Evolutionary conservation across 306 rosid genomes (phyloP).

Genomic region (Ormosia emarginata): DNA sequence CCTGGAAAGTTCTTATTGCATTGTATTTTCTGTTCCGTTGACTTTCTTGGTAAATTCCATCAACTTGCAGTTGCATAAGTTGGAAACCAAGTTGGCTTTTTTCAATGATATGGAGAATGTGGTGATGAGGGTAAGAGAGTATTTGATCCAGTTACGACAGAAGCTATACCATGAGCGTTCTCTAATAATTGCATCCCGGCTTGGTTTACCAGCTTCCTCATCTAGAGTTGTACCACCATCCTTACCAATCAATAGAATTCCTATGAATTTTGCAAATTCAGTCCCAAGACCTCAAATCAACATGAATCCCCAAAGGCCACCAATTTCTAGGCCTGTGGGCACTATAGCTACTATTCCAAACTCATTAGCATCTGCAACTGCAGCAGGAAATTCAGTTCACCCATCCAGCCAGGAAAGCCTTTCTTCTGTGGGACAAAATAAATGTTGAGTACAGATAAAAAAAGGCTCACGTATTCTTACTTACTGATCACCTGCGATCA

Average conservation of each 20-base stretch:
- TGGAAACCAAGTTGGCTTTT: conserved; percentile 68
- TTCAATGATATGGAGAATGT: conserved; percentile 68
- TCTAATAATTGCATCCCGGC: conserved; percentile 64
- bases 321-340: conserved; percentile 49
- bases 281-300: conserved; percentile 53
- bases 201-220: conserved; percentile 56
- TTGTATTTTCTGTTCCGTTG: neutral
- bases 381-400: conserved; percentile 42
- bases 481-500: neutral
- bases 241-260: conserved; percentile 47
- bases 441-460: neutral
- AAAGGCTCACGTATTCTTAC: conserved; percentile 18
- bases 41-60: conserved; percentile 14
- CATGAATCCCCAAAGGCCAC: conserved; percentile 55
- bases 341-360: conserved; percentile 28
- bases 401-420: conserved; percentile 50
- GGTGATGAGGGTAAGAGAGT: conserved; percentile 59
- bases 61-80: conserved; percentile 60
- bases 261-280: conserved; percentile 49
- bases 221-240: conserved; percentile 50
- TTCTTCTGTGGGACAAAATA: conserved; percentile 47
- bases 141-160: conserved; percentile 73
- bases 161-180: conserved; percentile 77
- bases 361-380: conserved; percentile 35
- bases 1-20: neutral